phyloP scores from a whole-genome alignment of 345 rosid species.

The Barbarea vulgaris region DNA sequence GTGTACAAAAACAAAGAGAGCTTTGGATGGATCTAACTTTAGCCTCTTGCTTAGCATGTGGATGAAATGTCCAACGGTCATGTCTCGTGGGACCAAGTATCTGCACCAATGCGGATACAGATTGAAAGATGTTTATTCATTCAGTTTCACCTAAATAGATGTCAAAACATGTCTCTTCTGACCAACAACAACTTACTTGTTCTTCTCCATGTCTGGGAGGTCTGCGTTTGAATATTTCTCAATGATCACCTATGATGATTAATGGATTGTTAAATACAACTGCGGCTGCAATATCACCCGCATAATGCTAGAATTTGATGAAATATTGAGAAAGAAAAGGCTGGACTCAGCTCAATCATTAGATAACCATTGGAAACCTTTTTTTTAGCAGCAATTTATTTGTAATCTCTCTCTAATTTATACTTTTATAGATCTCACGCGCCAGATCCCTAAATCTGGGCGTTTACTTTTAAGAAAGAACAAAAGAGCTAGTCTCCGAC shows the following conservation, averaged over 20 bases:
- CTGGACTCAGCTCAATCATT: not conserved
- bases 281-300: no score
- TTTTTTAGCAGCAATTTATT: no score
- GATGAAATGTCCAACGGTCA: constrained; percentile 81
- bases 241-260: constrained; percentile 52
- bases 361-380: no score
- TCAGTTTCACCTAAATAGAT: not conserved
- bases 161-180: not conserved
- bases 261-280: not conserved
- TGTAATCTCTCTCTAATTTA: no score
- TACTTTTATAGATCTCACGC: no score
- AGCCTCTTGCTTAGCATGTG: constrained; percentile 66
- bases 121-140: not conserved
- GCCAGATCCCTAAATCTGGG: not conserved
- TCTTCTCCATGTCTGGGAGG: constrained; percentile 76
- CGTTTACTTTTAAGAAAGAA: not conserved
- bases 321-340: not conserved
- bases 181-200: constrained; percentile 51
- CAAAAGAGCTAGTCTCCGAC: not conserved
- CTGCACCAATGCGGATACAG: constrained; percentile 8
- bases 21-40: constrained; percentile 59
- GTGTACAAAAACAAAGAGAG: constrained; percentile 63
- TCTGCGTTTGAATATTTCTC: constrained; percentile 68
- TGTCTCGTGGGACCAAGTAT: constrained; percentile 72
- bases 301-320: not conserved